Evolutionary conservation across 1,284 basidiomycete genomes (phyloP).

Genomic region (Fomitopsis pinicola): DNA sequence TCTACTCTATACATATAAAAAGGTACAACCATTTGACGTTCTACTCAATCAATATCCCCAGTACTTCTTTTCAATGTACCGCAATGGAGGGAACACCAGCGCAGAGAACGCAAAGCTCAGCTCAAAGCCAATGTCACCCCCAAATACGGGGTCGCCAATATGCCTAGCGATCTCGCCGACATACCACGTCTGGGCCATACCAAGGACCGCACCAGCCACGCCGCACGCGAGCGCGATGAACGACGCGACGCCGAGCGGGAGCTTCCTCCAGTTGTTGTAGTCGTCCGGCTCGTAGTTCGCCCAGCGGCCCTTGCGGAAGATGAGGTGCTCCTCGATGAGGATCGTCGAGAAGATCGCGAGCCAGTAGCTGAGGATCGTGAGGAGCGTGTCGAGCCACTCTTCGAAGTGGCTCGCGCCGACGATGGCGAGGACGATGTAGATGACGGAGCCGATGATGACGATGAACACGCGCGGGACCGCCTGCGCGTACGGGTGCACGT

Average conservation of each 20-base stretch:
- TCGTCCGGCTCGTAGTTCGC: slow-evolving; percentile 28
- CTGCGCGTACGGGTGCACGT: slow-evolving; percentile 28
- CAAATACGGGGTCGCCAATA: slow-evolving; percentile 10
- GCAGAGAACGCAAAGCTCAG: slow-evolving; percentile 26
- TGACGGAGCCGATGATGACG: slow-evolving; percentile 26
- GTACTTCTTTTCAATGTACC: slow-evolving; percentile 25
- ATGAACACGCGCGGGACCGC: slow-evolving; percentile 33
- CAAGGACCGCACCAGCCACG: slow-evolving; percentile 27
- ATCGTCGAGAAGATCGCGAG: slow-evolving; percentile 30
- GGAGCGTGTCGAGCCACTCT: slow-evolving; percentile 28
- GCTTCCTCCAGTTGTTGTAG: slow-evolving; percentile 22
- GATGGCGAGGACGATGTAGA: slow-evolving; percentile 33
- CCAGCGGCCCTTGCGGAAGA: slow-evolving; percentile 30
- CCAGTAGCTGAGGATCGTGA: slow-evolving; percentile 30
- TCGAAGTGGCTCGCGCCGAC: slow-evolving; percentile 32
- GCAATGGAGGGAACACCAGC: slow-evolving; percentile 25
- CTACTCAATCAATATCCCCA: slow-evolving; percentile 8
- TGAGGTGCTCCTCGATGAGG: slow-evolving; percentile 30
- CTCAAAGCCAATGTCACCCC: slow-evolving; percentile 30
- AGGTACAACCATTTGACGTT: neutral
- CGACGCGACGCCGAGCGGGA: slow-evolving; percentile 29
- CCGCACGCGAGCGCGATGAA: slow-evolving; percentile 21
- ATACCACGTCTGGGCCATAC: slow-evolving; percentile 29
- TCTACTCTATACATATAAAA: slow-evolving; percentile 4
- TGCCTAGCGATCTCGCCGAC: slow-evolving; percentile 23